Evolutionary conservation across 805 yeast genomes (phyloP).

Genomic region (Sporopachydermia lactativora): DNA sequence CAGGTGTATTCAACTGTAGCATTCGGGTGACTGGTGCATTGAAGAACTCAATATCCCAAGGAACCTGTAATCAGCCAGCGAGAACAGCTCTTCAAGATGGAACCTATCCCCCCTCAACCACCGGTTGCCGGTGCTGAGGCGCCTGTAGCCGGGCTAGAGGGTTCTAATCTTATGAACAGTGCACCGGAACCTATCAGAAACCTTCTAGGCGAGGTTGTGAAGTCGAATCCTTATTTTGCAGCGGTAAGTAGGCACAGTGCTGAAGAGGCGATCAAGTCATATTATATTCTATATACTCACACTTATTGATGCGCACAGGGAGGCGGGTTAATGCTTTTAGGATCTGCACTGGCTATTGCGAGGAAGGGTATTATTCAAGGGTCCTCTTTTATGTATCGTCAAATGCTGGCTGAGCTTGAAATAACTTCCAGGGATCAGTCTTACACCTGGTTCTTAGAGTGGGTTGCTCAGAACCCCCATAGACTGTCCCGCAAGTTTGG

Average conservation of each 20-base stretch:
- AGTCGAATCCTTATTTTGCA: constrained; percentile 85
- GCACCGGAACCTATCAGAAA: constrained; percentile 7
- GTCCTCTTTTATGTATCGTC: constrained; percentile 61
- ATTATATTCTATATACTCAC: no score
- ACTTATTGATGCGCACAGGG: no score
- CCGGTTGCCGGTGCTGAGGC: no score
- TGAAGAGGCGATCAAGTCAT: no score
- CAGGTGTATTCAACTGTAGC: no score
- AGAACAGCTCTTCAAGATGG: no score
- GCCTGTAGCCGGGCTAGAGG: no score
- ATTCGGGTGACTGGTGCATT: no score
- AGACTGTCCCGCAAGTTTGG: constrained; percentile 72
- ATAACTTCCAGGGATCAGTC: constrained; percentile 89
- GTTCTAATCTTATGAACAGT: background rate
- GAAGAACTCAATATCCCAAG: no score
- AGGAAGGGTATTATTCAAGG: constrained; percentile 52
- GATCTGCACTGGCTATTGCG: constrained; percentile 74
- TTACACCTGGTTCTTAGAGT: constrained; percentile 86
- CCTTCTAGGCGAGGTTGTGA: constrained; percentile 39
- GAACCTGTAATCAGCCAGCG: no score
- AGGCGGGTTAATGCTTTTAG: constrained; percentile 91
- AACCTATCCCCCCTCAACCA: no score
- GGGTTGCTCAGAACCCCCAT: constrained; percentile 81
- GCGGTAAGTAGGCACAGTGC: constrained; percentile 38
- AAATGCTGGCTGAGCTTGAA: constrained; percentile 80